phyloP scores from a whole-genome alignment of 495 filamentous ascomycete genomes.

The Chaetomium fimeti region DNA sequence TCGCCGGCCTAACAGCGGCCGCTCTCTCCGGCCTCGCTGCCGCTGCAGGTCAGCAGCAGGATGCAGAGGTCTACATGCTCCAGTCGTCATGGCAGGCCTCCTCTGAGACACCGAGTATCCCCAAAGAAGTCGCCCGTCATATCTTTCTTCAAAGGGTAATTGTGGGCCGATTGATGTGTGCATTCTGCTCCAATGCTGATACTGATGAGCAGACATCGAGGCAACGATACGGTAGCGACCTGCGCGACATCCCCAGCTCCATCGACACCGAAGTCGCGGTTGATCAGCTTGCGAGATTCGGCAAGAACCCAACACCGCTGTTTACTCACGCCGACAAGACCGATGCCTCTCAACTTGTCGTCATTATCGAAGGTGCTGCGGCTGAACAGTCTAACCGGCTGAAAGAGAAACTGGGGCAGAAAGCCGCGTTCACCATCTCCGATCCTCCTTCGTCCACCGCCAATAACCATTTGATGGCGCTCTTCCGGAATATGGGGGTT shows the following conservation, averaged over 20 bases:
- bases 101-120: conserved; percentile 27
- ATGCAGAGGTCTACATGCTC: conserved; percentile 37
- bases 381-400: conserved; percentile 34
- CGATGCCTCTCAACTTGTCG: conserved; percentile 48
- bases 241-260: conserved; percentile 44
- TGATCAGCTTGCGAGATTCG: conserved; percentile 43
- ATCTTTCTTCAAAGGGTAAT: conserved; percentile 38
- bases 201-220: conserved; percentile 42
- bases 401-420: conserved; percentile 35
- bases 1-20: conserved; percentile 29
- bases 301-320: conserved; percentile 41
- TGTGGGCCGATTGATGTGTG: not conserved
- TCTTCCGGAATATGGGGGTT: conserved; percentile 34
- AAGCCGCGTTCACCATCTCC: conserved; percentile 46
- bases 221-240: conserved; percentile 35
- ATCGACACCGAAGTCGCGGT: conserved; percentile 42
- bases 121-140: conserved; percentile 40
- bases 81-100: conserved; percentile 22
- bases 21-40: conserved; percentile 33
- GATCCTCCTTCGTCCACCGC: conserved; percentile 41
- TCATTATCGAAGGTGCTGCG: conserved; percentile 50
- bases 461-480: conserved; percentile 36
- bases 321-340: conserved; percentile 36
- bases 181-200: conserved; percentile 27
- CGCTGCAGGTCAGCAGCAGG: conserved; percentile 27